Percentiles rank a stretch among this genome's conserved stretches.
Conservation (phyloP, 495 filamentous ascomycete species). For the Penicillium turbatum region DNA sequence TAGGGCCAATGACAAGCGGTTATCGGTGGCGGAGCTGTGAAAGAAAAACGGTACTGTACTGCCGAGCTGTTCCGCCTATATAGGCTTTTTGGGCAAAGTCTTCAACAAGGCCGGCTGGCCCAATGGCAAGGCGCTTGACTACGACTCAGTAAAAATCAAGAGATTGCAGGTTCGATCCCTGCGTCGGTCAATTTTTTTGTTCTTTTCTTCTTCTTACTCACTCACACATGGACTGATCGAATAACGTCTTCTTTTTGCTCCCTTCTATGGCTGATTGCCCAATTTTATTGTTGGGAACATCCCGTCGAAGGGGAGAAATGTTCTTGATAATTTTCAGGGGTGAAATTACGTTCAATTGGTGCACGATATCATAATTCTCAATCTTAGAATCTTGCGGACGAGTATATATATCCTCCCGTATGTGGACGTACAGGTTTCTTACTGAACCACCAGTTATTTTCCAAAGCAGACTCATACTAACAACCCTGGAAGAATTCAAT, state of each 20-base stretch:
- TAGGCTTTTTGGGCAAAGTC: neutral
- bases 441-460: too few relatives aligned
- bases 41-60: neutral
- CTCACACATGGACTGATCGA: neutral
- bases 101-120: constrained; percentile 45
- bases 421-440: too few relatives aligned
- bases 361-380: neutral
- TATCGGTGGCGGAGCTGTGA: too few relatives aligned
- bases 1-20: too few relatives aligned
- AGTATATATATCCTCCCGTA: too few relatives aligned
- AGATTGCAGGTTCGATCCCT: constrained; percentile 49
- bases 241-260: neutral
- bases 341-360: neutral
- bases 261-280: neutral
- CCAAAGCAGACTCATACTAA: too few relatives aligned
- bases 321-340: too few relatives aligned
- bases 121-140: constrained; percentile 71
- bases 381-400: too few relatives aligned
- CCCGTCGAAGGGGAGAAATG: too few relatives aligned
- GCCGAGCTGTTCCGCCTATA: neutral
- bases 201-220: neutral
- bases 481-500: too few relatives aligned
- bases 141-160: constrained; percentile 66
- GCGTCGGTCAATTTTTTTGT: constrained; percentile 30
- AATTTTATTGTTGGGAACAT: too few relatives aligned